Evolutionary conservation across 2,329 filamentous ascomycete species (phyloP).

Genomic region (Leptographium lundbergii): DNA sequence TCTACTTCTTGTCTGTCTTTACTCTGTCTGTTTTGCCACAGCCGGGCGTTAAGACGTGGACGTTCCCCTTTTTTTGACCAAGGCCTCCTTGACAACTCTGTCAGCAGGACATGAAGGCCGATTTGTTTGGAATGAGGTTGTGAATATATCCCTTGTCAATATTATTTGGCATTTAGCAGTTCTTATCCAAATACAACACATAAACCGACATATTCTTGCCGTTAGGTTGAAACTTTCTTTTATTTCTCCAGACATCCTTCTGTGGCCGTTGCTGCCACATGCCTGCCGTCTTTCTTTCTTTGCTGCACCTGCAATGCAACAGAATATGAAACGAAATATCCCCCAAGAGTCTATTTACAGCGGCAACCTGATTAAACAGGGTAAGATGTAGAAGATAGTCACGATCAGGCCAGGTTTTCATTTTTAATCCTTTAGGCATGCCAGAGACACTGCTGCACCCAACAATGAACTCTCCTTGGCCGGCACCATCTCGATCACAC

Average conservation of each 20-base stretch:
- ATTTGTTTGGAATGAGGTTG: too few species aligned
- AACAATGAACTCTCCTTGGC: slow-evolving; percentile 64
- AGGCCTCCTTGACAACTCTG: too few species aligned
- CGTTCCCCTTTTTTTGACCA: neutral
- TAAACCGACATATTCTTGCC: too few species aligned
- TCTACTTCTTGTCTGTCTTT: neutral
- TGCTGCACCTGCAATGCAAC: neutral
- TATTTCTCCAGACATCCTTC: too few species aligned
- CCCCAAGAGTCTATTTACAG: neutral
- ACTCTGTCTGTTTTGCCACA: neutral
- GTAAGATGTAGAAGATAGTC: neutral
- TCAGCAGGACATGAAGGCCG: too few species aligned
- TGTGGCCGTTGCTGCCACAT: too few species aligned
- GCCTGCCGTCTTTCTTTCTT: too few species aligned
- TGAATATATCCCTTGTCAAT: neutral
- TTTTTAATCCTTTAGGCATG: slow-evolving; percentile 21
- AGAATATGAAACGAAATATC: neutral
- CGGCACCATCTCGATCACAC: slow-evolving; percentile 48
- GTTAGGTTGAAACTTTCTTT: too few species aligned
- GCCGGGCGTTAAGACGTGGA: neutral
- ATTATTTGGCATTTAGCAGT: neutral
- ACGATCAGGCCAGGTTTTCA: neutral
- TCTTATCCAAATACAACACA: too few species aligned
- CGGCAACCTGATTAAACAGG: neutral
- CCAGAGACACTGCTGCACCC: slow-evolving; percentile 60